Evolutionary conservation across 2,329 filamentous ascomycete genomes (phyloP).

Genomic region (Colletotrichum falcatum): DNA sequence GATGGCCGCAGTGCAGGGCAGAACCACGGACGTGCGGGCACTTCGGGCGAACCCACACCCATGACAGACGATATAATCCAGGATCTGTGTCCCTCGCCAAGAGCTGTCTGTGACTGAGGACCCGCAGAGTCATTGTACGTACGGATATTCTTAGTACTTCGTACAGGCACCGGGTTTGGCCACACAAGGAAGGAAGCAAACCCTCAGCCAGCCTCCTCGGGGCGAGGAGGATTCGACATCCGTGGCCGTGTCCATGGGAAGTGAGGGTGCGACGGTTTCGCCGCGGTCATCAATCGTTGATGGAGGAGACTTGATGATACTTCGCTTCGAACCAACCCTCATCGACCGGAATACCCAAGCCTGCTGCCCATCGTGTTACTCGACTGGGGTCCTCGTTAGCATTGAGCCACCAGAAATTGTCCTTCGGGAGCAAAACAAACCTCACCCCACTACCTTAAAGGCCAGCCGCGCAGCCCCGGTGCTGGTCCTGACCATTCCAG

Average conservation of each 20-base stretch:
- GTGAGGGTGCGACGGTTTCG: background rate
- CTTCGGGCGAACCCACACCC: background rate
- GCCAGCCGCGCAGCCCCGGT: background rate
- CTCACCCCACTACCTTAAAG: background rate
- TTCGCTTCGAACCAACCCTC: too few species aligned
- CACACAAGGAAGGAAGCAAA: background rate
- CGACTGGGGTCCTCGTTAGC: background rate
- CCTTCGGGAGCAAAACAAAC: background rate
- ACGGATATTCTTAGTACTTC: too few species aligned
- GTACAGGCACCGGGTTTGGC: too few species aligned
- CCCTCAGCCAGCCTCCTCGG: background rate
- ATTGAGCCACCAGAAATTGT: background rate
- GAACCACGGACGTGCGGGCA: background rate
- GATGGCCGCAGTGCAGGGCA: background rate
- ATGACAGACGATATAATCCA: slow-evolving; percentile 1
- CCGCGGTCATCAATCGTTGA: background rate
- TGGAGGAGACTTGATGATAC: background rate
- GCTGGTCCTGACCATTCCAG: too few species aligned
- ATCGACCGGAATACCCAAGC: background rate
- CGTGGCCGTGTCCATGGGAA: background rate
- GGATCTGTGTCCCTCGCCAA: background rate
- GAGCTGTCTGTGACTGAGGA: slow-evolving; percentile 1
- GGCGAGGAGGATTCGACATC: background rate
- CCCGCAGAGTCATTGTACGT: slow-evolving; percentile 1
- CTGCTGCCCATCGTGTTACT: background rate